Evolutionary conservation across 495 filamentous ascomycete species (phyloP), one percentile per base, ranked within the genome.

Genomic region (Talaromyces borbonicus): DNA sequence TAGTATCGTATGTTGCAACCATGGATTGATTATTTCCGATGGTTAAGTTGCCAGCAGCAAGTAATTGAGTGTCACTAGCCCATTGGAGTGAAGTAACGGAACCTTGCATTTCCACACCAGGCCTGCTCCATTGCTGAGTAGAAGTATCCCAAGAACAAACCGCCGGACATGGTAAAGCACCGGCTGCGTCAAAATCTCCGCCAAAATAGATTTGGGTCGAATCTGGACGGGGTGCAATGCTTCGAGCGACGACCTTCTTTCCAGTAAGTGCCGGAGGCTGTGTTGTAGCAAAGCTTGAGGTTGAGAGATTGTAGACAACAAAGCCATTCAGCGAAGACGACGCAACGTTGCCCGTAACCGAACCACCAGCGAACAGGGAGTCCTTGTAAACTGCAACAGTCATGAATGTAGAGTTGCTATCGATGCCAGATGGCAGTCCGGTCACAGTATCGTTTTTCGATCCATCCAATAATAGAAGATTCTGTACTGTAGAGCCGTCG

Each of bases 201-300:
- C 81, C 92, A 24, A 97, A 80, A 59, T 86, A 99, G 25, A 99
- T 72, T 31, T 90, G 76, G 1, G 70, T 65, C 22, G 80, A 80
- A 47, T 68, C 72, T 4, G 84, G 81, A 29, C 79, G 79, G 5
- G 72, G 62, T 12, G 75, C 77, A 51, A 95, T 84, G 20, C 85
- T 68, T 49, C 88, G 83, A 39, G 95, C 85, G 11, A 77, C 71
- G 14, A 83, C 84, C 50, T 79, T 71, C 7, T 66, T 60, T 14
- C 87, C 90, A 7, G 61, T 66, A n/a, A 93, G 68, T 8, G 77
- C 65, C 7, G 85, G 80, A 5, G 88, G 83, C 53, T 95, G 90
- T 6, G 58, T 61, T 5, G 69, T 56, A 47, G 67, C 63, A 49
- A 81, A 84, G 3, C 72, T 67, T 18, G 71, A 73, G 32, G 63